phyloP scores from a whole-genome alignment of 176 grass and related monocot genomes.

The Bothriochloa decipiens region DNA sequence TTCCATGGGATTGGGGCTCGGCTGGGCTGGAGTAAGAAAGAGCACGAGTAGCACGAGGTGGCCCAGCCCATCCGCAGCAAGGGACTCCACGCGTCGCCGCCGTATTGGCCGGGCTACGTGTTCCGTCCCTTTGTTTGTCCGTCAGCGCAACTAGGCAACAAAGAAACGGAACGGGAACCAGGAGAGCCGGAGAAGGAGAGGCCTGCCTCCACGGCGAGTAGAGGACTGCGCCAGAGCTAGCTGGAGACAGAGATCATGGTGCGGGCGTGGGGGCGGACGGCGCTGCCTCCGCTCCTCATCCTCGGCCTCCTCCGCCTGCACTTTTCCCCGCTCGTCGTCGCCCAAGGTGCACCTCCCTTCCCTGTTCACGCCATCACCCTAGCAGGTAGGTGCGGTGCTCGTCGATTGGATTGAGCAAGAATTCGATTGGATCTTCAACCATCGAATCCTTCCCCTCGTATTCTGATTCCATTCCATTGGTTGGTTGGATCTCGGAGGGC shows the following conservation, averaged over 20 bases:
- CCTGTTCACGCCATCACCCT: background rate
- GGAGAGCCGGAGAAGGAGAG: too few relatives aligned
- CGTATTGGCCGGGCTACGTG: slow-evolving; percentile 25
- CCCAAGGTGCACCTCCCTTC: slow-evolving; percentile 35
- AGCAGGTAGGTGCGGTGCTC: background rate
- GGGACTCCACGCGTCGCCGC: slow-evolving; percentile 7
- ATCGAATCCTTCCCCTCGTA: background rate
- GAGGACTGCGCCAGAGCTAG: too few relatives aligned
- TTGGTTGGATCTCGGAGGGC: background rate
- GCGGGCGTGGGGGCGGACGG: slow-evolving; percentile 26
- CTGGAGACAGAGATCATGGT: slow-evolving; percentile 17
- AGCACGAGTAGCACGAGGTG: background rate
- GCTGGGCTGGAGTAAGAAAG: background rate
- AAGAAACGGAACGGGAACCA: too few relatives aligned
- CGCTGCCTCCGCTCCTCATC: slow-evolving; percentile 43
- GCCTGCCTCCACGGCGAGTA: too few relatives aligned
- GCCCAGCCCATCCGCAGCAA: background rate
- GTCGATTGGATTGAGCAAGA: background rate
- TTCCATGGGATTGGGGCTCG: background rate
- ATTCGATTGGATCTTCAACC: slow-evolving; percentile 6
- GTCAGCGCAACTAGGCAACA: too few relatives aligned
- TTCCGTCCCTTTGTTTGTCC: too few relatives aligned
- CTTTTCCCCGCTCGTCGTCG: slow-evolving; percentile 9
- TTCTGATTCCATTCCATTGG: background rate
- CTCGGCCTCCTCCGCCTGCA: slow-evolving; percentile 34